Evolutionary conservation across 2,329 filamentous ascomycete species (phyloP).

Genomic region (Colletotrichum sojae): DNA sequence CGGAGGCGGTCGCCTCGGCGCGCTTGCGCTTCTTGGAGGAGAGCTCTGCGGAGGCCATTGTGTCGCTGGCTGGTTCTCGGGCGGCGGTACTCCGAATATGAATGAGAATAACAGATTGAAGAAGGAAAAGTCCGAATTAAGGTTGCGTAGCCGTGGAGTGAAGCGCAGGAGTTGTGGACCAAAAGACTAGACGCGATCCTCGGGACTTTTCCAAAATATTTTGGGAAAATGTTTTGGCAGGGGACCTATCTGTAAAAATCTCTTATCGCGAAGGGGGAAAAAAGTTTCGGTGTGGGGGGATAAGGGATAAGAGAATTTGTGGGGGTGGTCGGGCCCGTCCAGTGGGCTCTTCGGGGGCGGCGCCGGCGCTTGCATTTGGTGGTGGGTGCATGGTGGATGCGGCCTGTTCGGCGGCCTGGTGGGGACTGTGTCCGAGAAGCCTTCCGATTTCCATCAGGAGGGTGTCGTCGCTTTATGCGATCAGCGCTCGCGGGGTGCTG

Average conservation of each 20-base stretch:
- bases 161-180: background rate
- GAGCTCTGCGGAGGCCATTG: constrained; percentile 35
- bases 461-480: background rate
- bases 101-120: background rate
- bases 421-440: constrained; percentile 2
- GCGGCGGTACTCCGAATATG: background rate
- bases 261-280: constrained; percentile 24
- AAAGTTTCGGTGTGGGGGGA: constrained; percentile 35
- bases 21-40: constrained; percentile 47
- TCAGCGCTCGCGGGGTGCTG: background rate
- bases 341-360: constrained; percentile 26
- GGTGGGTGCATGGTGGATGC: background rate
- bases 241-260: constrained; percentile 6
- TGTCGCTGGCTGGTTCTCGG: background rate
- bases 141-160: background rate
- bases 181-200: background rate
- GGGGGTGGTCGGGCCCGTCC: constrained; percentile 6
- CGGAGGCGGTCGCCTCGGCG: constrained; percentile 37
- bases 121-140: background rate
- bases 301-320: constrained; percentile 23
- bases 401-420: constrained; percentile 35
- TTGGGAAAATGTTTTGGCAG: background rate
- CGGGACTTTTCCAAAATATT: background rate
- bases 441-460: no score
- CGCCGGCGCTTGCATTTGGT: background rate